Conservation (phyloP, 345 rosid species). For the Populus davidiana region DNA sequence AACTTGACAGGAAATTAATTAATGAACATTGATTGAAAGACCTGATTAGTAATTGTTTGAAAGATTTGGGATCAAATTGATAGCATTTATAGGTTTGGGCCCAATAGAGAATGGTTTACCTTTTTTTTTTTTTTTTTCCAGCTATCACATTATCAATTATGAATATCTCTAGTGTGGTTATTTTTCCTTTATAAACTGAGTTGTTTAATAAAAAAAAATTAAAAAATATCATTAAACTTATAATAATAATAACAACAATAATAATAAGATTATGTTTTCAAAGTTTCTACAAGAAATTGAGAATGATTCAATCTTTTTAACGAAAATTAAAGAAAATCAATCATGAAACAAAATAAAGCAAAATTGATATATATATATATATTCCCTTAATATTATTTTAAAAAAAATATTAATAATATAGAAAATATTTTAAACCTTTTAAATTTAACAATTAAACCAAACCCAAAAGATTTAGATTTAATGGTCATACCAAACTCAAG, state of each 20-base stretch:
- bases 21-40: background rate
- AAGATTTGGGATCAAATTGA: too few relatives aligned
- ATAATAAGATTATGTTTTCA: background rate
- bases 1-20: too few relatives aligned
- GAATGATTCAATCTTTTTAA: background rate
- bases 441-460: fast-evolving
- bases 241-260: background rate
- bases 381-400: too few relatives aligned
- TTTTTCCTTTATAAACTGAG: background rate
- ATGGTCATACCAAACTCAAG: fast-evolving
- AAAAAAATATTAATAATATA: too few relatives aligned
- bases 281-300: background rate
- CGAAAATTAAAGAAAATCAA: background rate
- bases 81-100: background rate
- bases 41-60: background rate
- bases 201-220: background rate
- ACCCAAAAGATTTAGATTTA: too few relatives aligned
- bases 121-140: too few relatives aligned
- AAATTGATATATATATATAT: too few relatives aligned
- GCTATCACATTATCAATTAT: too few relatives aligned
- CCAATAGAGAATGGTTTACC: background rate
- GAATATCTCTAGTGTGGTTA: background rate
- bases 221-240: too few relatives aligned
- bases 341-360: background rate
- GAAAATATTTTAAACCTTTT: too few relatives aligned